A percentile compares a stretch with the other conserved stretches of the same genome.
phyloP scores from a whole-genome alignment of 1,284 basidiomycete genomes.

The Malassezia brasiliensis region DNA sequence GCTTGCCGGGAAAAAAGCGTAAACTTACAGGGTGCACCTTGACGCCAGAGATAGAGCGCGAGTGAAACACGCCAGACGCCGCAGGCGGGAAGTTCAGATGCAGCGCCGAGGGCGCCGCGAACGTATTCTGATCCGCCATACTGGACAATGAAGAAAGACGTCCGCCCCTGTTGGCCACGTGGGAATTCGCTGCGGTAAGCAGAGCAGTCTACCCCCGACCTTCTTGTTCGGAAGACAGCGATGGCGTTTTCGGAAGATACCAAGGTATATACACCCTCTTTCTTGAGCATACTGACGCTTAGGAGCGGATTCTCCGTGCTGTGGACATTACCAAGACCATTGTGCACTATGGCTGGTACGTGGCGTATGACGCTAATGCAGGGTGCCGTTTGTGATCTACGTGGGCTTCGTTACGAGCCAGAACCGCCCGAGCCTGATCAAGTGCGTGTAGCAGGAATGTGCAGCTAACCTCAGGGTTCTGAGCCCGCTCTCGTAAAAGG shows the following conservation, averaged over 20 bases:
- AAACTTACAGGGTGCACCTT: slow-evolving; percentile 39
- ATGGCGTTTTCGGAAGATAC: slow-evolving; percentile 44
- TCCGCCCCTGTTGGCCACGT: background rate
- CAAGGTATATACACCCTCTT: slow-evolving; percentile 21
- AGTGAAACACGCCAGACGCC: slow-evolving; percentile 40
- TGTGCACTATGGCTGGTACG: slow-evolving; percentile 43
- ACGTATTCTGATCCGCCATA: slow-evolving; percentile 16
- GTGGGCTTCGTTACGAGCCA: slow-evolving; percentile 43
- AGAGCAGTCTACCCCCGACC: background rate
- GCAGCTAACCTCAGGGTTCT: slow-evolving; percentile 9
- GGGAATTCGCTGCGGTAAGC: slow-evolving; percentile 12
- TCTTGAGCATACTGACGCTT: background rate
- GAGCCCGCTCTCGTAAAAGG: slow-evolving; percentile 15
- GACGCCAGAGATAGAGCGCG: slow-evolving; percentile 41
- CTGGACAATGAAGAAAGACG: slow-evolving; percentile 13
- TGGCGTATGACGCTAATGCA: slow-evolving; percentile 8
- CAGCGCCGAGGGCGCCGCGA: slow-evolving; percentile 37
- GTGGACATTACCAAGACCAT: slow-evolving; percentile 42
- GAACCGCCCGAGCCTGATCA: slow-evolving; percentile 43
- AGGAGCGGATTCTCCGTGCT: slow-evolving; percentile 42
- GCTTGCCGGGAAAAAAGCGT: background rate
- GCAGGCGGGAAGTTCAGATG: slow-evolving; percentile 45
- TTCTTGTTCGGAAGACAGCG: background rate
- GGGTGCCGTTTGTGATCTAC: slow-evolving; percentile 46
- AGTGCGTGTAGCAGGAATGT: slow-evolving; percentile 21